Evolutionary conservation across 2,329 filamentous ascomycete species (phyloP).

Genomic region (Zopfia rhizophila): DNA sequence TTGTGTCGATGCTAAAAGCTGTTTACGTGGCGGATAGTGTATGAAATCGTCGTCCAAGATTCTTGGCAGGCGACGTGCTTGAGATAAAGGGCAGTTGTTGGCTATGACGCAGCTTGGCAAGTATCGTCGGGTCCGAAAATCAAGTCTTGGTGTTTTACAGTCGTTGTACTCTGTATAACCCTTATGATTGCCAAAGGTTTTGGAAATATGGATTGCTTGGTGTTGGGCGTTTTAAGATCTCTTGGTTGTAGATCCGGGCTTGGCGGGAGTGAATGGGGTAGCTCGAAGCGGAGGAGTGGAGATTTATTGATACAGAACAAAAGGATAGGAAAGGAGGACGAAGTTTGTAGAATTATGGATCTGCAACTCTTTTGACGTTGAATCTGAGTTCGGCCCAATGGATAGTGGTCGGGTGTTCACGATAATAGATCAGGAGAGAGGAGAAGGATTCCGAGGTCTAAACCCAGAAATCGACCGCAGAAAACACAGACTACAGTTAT

Average conservation of each 20-base stretch:
- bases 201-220: slow-evolving; percentile 32
- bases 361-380: slow-evolving; percentile 14
- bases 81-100: slow-evolving; percentile 29
- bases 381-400: slow-evolving; percentile 25
- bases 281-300: slow-evolving; percentile 45
- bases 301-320: slow-evolving; percentile 28
- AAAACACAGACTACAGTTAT: too few species aligned
- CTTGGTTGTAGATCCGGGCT: slow-evolving; percentile 34
- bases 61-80: slow-evolving; percentile 29
- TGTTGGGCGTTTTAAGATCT: slow-evolving; percentile 35
- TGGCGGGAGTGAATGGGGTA: slow-evolving; percentile 35
- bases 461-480: too few species aligned
- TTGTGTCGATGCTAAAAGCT: slow-evolving; percentile 29
- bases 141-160: slow-evolving; percentile 32
- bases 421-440: slow-evolving; percentile 9
- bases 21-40: slow-evolving; percentile 36
- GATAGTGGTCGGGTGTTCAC: slow-evolving; percentile 13
- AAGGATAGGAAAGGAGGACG: slow-evolving; percentile 19
- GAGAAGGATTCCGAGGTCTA: slow-evolving; percentile 30
- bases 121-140: slow-evolving; percentile 21
- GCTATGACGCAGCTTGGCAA: slow-evolving; percentile 37
- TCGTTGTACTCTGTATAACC: slow-evolving; percentile 26
- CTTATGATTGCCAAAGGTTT: slow-evolving; percentile 34
- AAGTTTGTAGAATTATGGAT: slow-evolving; percentile 21
- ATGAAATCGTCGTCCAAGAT: slow-evolving; percentile 32